Evolutionary conservation across 73 alveolate species (phyloP), one percentile per base, ranked within the genome.

Genomic region (Tetrahymena malaccensis): DNA sequence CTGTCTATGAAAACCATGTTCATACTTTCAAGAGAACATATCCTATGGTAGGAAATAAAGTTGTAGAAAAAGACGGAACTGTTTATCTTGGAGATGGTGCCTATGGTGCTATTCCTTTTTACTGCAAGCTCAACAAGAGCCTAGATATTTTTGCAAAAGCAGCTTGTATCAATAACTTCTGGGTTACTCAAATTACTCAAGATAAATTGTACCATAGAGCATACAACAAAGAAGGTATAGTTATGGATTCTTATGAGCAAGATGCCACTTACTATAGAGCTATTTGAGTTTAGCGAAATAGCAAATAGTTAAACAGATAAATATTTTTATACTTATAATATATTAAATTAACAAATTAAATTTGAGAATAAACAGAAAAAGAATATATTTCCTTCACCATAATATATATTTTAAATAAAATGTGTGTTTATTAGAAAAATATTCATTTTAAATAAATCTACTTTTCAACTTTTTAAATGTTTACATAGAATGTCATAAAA

Each of bases 1-100:
- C 96, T 31, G 95, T 94, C 25, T 96, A 84, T 94, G 97, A 96
- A 85, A 96, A 96, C 35, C 97, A 96, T 43, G 43, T 84, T 43
- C 97, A 96, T 55, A 33, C 57, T 10, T 96, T 94, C 93, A 96
- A 94, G 55, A 56, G 94, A 85, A 94, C 96, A 17, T 94, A 94
- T 93, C 95, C 95, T 38, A 34, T 93, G 43, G 44, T 34, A 17
- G 85, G 85, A 35, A 57, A 57, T 17, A 43, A 17, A 35, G 83
- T 21, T 35, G 83, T 34, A 16, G 37, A 70, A 7, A 38, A 43
- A 43, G 43, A 93, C 27, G 95, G 95, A 19, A 93, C 95, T 35
- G 83, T 93, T 38, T 93, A 93, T 93, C 43, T 93, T 93, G 95
- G 95, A 35, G 95, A 93, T 93, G 95, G 95, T 4, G 56, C 95